phyloP scores from a whole-genome alignment of 2,329 filamentous ascomycete species.

The Eutypella sp. region DNA sequence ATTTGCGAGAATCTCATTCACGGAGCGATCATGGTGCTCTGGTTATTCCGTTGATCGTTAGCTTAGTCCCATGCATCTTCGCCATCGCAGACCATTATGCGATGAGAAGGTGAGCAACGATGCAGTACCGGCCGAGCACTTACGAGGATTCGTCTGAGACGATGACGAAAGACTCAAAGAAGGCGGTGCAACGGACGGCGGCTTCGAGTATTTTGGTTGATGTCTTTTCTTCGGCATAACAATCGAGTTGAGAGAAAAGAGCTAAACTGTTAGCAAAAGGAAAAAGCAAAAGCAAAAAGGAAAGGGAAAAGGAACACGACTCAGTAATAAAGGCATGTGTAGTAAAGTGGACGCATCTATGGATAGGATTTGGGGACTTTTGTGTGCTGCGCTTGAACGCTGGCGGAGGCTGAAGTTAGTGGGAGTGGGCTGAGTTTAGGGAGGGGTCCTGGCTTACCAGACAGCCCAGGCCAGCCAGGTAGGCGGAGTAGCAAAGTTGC shows the following conservation, averaged over 20 bases:
- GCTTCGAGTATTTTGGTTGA: conserved; percentile 52
- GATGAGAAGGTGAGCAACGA: too few relatives aligned
- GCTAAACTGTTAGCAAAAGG: conserved; percentile 16
- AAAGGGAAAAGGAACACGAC: background rate
- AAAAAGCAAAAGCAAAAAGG: conserved; percentile 6
- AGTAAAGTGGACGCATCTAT: too few relatives aligned
- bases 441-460: too few relatives aligned
- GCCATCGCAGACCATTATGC: too few relatives aligned
- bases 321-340: background rate
- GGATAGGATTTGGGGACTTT: too few relatives aligned
- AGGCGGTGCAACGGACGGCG: conserved; percentile 49
- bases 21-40: conserved; percentile 36
- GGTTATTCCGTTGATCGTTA: conserved; percentile 3
- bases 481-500: too few relatives aligned
- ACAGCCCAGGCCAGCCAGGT: too few relatives aligned
- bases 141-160: conserved; percentile 22
- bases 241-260: conserved; percentile 11
- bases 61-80: too few relatives aligned
- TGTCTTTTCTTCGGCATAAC: conserved; percentile 62
- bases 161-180: conserved; percentile 37
- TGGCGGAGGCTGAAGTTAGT: too few relatives aligned
- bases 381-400: too few relatives aligned
- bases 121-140: too few relatives aligned
- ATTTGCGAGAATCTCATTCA: conserved; percentile 57
- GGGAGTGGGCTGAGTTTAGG: too few relatives aligned